phyloP scores from a whole-genome alignment of 2,329 filamentous ascomycete species.

The Ophiostoma triangulosporum region DNA sequence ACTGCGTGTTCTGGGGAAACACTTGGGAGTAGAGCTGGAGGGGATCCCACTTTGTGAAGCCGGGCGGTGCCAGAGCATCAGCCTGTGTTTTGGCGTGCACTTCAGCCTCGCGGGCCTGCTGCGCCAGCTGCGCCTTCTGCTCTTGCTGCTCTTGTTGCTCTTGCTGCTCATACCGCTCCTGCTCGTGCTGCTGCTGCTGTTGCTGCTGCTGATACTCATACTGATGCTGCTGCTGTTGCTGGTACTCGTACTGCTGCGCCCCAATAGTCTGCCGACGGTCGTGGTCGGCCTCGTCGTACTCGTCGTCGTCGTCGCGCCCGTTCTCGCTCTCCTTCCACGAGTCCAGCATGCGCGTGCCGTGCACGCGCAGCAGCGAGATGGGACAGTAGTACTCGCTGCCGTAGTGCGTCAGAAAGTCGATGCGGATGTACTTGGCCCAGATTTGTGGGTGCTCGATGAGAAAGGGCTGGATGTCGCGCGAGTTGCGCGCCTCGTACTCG shows the following conservation, averaged over 20 bases:
- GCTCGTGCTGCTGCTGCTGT: not conserved
- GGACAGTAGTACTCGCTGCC: conserved; percentile 97
- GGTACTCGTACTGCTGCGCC: conserved; percentile 17
- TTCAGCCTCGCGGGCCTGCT: conserved; percentile 13
- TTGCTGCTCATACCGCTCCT: conserved; percentile 4
- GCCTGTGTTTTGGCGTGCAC: not conserved
- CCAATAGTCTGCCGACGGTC: not conserved
- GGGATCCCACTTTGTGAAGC: conserved; percentile 6
- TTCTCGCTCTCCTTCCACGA: conserved; percentile 75
- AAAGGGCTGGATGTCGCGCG: conserved; percentile 87
- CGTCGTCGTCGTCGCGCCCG: conserved; percentile 42
- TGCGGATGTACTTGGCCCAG: conserved; percentile 82
- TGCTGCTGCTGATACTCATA: not conserved
- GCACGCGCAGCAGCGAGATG: conserved; percentile 75
- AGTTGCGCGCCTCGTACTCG: conserved; percentile 82
- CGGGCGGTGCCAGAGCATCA: not conserved
- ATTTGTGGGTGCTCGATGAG: conserved; percentile 88
- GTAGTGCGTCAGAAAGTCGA: conserved; percentile 88
- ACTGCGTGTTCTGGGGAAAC: not conserved
- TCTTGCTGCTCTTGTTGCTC: conserved; percentile 1
- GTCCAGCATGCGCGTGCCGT: conserved; percentile 93
- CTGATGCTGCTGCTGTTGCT: conserved; percentile 16
- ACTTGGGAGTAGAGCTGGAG: not conserved
- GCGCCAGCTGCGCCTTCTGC: conserved; percentile 24
- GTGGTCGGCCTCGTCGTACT: conserved; percentile 27